These are phyloP conservation scores for Wolfiporia cocos DNA, from an alignment of 1,284 basidiomycete genomes.

Conservation along the genomic window DNA sequence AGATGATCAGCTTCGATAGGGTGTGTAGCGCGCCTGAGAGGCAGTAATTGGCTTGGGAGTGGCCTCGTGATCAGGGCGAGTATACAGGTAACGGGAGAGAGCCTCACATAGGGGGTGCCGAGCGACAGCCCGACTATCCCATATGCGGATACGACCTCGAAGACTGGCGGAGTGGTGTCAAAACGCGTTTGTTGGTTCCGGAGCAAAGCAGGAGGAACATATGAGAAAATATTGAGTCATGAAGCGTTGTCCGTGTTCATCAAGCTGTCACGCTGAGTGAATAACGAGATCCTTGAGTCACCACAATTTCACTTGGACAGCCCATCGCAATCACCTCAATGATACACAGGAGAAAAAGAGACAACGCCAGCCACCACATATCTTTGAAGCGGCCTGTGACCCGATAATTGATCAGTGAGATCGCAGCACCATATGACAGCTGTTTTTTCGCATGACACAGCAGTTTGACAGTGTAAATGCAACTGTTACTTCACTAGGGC, in stretches of 20 bases:
- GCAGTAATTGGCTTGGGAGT: constrained; percentile 48
- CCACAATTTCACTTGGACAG: too few species aligned
- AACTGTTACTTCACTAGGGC: too few species aligned
- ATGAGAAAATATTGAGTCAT: constrained; percentile 63
- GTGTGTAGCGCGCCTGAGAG: constrained; percentile 60
- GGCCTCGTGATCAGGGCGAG: not conserved
- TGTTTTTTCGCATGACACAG: too few species aligned
- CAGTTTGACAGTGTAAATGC: too few species aligned
- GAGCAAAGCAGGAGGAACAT: too few species aligned
- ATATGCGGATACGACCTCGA: constrained; percentile 63
- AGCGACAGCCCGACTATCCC: constrained; percentile 73
- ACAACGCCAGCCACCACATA: constrained; percentile 86
- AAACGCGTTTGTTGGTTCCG: too few species aligned
- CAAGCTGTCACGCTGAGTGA: constrained; percentile 59
- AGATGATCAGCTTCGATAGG: constrained; percentile 71
- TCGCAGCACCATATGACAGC: too few species aligned
- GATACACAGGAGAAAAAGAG: constrained; percentile 82
- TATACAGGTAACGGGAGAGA: not conserved
- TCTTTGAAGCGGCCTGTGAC: too few species aligned
- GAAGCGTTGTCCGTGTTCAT: constrained; percentile 30
- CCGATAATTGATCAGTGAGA: too few species aligned
- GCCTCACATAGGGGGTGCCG: constrained; percentile 50
- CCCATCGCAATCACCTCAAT: constrained; percentile 75
- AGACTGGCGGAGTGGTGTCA: constrained; percentile 32
- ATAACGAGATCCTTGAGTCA: too few species aligned